phyloP scores from a whole-genome alignment of 495 filamentous ascomycete genomes.

The Talaromyces borbonicus region DNA sequence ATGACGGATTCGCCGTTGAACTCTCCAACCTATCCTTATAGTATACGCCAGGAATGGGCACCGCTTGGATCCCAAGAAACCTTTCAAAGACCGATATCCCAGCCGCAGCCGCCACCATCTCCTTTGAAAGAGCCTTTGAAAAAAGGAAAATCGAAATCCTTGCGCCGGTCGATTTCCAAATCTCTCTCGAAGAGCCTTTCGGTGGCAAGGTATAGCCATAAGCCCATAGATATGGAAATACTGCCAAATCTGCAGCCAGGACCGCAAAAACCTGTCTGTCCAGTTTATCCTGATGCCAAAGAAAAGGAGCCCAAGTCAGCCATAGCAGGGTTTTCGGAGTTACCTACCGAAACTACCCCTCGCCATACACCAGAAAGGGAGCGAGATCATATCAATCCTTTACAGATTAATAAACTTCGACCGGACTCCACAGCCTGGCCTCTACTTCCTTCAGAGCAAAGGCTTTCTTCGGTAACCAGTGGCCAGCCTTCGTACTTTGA shows the following conservation, averaged over 20 bases:
- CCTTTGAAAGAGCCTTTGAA: constrained; percentile 4
- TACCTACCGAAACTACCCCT: constrained; percentile 32
- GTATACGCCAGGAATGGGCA: constrained; percentile 3
- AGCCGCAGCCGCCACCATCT: background rate
- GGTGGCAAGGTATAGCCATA: background rate
- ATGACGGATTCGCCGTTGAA: constrained; percentile 4
- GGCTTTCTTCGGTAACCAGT: constrained; percentile 11
- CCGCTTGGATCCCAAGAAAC: constrained; percentile 5
- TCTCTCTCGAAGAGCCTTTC: constrained; percentile 7
- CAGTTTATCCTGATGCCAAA: constrained; percentile 12
- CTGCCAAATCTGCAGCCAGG: background rate
- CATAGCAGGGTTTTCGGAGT: constrained; percentile 29
- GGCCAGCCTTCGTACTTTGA: constrained; percentile 17
- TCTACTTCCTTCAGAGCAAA: constrained; percentile 14
- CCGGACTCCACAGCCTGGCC: constrained; percentile 28
- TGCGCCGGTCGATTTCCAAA: constrained; percentile 6
- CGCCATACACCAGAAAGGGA: constrained; percentile 32
- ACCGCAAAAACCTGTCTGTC: background rate
- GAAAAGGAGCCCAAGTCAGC: constrained; percentile 30
- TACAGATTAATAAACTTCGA: constrained; percentile 14
- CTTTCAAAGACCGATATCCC: constrained; percentile 1
- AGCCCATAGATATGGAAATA: background rate
- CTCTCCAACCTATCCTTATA: constrained; percentile 6
- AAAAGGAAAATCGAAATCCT: constrained; percentile 6
- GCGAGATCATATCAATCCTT: constrained; percentile 16